These are phyloP conservation scores for Astraeus odoratus DNA, from an alignment of 768 basidiomycete genomes.

Conservation along the genomic window DNA sequence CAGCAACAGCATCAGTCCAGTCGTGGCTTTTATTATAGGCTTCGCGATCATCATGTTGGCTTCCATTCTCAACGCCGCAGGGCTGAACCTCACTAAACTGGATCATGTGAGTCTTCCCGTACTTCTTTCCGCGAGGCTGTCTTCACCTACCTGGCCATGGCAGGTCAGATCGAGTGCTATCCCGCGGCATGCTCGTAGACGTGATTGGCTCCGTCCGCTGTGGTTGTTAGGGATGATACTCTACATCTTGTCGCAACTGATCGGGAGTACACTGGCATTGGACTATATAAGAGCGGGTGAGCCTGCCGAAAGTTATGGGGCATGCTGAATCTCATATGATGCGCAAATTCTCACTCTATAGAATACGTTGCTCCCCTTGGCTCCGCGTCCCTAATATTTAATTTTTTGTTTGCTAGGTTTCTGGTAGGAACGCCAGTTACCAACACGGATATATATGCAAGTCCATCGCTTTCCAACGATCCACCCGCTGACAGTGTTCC, in stretches of 20 bases:
- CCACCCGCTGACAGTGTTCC: constrained; percentile 2
- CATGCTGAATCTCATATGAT: constrained; percentile 8
- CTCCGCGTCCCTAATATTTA: constrained; percentile 90
- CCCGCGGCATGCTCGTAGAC: constrained; percentile 66
- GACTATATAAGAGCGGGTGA: constrained; percentile 82
- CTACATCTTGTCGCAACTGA: constrained; percentile 88
- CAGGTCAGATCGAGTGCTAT: constrained; percentile 68
- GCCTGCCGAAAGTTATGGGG: constrained; percentile 9
- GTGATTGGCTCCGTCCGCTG: constrained; percentile 77
- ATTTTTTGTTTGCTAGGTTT: constrained; percentile 90
- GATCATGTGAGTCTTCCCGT: constrained; percentile 61
- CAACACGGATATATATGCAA: constrained; percentile 72
- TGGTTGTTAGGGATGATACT: constrained; percentile 90
- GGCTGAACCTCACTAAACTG: constrained; percentile 91
- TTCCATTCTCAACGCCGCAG: constrained; percentile 83
- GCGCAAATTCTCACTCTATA: constrained; percentile 17
- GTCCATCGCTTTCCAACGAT: constrained; percentile 17
- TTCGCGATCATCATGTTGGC: constrained; percentile 79
- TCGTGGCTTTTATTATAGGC: constrained; percentile 75
- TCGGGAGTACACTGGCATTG: constrained; percentile 81
- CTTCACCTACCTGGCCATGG: constrained; percentile 1
- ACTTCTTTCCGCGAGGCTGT: neutral
- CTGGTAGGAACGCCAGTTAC: constrained; percentile 84
- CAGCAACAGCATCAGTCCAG: constrained; percentile 44
- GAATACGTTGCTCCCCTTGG: constrained; percentile 97